Conservation (phyloP, 2,329 filamentous ascomycete species). For the Hypocrella siamensis region DNA sequence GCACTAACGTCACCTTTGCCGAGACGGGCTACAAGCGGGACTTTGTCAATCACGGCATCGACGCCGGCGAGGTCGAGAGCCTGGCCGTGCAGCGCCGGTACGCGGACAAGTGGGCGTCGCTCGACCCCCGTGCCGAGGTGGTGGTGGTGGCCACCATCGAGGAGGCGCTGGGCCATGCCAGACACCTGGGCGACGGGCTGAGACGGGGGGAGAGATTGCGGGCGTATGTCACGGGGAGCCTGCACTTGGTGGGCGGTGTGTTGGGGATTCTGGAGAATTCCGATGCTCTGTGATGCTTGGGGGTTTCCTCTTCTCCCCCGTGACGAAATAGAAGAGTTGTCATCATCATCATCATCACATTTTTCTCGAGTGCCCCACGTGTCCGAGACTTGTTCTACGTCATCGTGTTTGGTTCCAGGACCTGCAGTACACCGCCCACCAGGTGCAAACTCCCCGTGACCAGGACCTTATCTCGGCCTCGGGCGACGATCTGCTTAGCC, state of each 20-base stretch:
- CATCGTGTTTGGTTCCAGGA: conserved; percentile 37
- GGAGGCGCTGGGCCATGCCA: conserved; percentile 33
- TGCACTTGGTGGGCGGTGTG: conserved; percentile 45
- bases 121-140: conserved; percentile 31
- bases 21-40: conserved; percentile 36
- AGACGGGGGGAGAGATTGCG: conserved; percentile 21
- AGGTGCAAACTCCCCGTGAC: conserved; percentile 77
- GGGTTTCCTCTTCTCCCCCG: not conserved
- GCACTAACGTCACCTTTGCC: conserved; percentile 53
- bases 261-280: conserved; percentile 31
- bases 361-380: not conserved
- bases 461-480: conserved; percentile 33
- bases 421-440: conserved; percentile 62
- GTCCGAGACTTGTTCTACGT: conserved; percentile 9
- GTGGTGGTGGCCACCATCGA: conserved; percentile 36
- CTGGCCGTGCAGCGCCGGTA: conserved; percentile 37
- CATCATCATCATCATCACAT: no score
- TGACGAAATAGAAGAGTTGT: no score
- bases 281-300: conserved; percentile 20
- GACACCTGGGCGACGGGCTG: conserved; percentile 16
- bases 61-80: conserved; percentile 33
- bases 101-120: conserved; percentile 30
- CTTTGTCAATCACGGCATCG: conserved; percentile 39
- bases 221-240: conserved; percentile 43
- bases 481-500: conserved; percentile 27